Evolutionary conservation across 2,329 filamentous ascomycete species (phyloP).

Genomic region (Phaeophleospora eucalypticola): DNA sequence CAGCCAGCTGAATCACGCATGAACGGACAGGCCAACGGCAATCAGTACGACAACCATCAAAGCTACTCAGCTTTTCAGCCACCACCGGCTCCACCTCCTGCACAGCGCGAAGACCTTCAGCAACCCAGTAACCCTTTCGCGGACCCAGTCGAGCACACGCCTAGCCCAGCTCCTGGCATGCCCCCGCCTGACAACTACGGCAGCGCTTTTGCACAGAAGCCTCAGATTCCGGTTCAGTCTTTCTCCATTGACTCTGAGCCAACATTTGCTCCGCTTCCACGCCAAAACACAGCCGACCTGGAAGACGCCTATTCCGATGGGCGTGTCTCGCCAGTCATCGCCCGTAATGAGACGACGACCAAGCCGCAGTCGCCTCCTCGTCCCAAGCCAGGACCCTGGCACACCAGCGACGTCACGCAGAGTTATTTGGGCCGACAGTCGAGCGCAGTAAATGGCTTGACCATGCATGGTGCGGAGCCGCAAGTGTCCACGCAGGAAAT

Average conservation of each 20-base stretch:
- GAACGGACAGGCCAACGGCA: neutral
- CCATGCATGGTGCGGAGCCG: constrained; percentile 41
- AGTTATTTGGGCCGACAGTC: constrained; percentile 43
- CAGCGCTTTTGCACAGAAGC: constrained; percentile 3
- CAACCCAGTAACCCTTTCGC: constrained; percentile 38
- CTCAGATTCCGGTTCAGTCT: constrained; percentile 10
- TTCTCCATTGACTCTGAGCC: constrained; percentile 23
- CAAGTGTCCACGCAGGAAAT: constrained; percentile 14
- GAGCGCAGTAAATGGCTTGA: constrained; percentile 41
- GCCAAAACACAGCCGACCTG: constrained; percentile 23
- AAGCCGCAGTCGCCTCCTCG: constrained; percentile 16
- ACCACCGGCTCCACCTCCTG: constrained; percentile 24
- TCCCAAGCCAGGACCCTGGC: constrained; percentile 26
- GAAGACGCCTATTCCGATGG: constrained; percentile 24
- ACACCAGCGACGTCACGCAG: constrained; percentile 34
- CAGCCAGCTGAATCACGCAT: constrained; percentile 1
- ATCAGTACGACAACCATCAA: neutral
- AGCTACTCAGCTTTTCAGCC: constrained; percentile 15
- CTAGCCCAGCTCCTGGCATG: constrained; percentile 25
- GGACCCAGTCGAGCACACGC: constrained; percentile 37
- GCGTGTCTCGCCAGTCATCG: constrained; percentile 15
- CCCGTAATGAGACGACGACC: constrained; percentile 8
- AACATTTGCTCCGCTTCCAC: constrained; percentile 8
- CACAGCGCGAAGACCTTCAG: constrained; percentile 10
- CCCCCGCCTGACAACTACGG: constrained; percentile 19